Evolutionary conservation across 306 rosid genomes (phyloP), one percentile per base, ranked within the genome.

Genomic region (Senna siamea): DNA sequence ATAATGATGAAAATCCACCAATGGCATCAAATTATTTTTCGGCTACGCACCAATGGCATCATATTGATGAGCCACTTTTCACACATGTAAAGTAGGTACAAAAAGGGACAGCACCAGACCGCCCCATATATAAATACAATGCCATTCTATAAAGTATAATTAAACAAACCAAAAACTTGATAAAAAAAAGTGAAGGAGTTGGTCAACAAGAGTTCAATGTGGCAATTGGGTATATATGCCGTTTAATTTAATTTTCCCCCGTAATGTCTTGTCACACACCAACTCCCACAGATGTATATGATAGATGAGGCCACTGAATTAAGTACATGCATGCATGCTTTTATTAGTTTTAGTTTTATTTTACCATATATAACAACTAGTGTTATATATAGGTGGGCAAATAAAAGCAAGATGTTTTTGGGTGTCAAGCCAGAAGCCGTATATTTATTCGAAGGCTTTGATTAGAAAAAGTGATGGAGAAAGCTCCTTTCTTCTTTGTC

Each of bases 291-390:
- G 2, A 26, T 26, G 3, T 26, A 26, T 26, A 26, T 26, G 30
- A 26, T 26, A 26, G 30, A 26, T 26, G 30, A 26, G 30, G 30
- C 30, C 3, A 26, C 30, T 26, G 30, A 26, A 26, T 26, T 26
- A 26, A 26, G 2, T 3, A 26, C 30, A 26, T 26, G 30, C 30
- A 26, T 26, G 30, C 30, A 26, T 26, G 40, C 40, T 26, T 26
- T 26, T 26, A 26, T 26, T 26, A 26, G 30, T 26, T 26, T 26
- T 26, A 26, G 30, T n/a, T n/a, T n/a, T n/a, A n/a, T n/a, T n/a
- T n/a, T n/a, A n/a, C 37, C 83, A 66, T 68, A 71, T 20, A 59
- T 66, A 77, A 76, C 41, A 80, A 66, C 72, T 40, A 51, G 85
- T 52, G 22, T 22, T 73, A 73, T 26, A n/a, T 26, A 26, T 3